Conservation (phyloP, 176 grass and related monocot genomes). For the Aegilops bicornis region DNA sequence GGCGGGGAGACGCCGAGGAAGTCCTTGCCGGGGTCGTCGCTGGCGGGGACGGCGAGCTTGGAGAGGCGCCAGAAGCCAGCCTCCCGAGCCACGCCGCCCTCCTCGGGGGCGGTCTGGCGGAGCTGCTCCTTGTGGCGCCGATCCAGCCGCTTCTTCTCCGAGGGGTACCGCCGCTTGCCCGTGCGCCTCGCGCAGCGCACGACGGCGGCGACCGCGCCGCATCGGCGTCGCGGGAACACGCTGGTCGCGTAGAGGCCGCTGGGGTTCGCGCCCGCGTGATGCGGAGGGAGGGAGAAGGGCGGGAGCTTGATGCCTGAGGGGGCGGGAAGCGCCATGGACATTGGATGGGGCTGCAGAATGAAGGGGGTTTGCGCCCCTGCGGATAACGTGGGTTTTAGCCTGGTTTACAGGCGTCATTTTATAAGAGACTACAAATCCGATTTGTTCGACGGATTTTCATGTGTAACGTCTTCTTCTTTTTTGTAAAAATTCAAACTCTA, state of each 20-base stretch:
- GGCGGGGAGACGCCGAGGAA: conserved; percentile 64
- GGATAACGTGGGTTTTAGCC: conserved; percentile 50
- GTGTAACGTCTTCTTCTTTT: neutral
- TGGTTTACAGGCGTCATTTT: neutral
- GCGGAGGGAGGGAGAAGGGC: conserved; percentile 14
- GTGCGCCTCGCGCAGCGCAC: conserved; percentile 75
- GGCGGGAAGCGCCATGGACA: conserved; percentile 39
- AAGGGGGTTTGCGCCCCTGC: neutral
- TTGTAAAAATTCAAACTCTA: neutral
- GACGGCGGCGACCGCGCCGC: neutral
- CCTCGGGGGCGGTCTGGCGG: conserved; percentile 34
- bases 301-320: conserved; percentile 14
- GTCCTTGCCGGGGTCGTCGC: conserved; percentile 91
- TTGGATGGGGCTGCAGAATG: neutral
- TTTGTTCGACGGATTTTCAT: conserved; percentile 1
- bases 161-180: conserved; percentile 88
- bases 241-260: neutral
- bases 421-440: neutral
- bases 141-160: conserved; percentile 86
- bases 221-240: conserved; percentile 28
- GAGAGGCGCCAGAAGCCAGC: conserved; percentile 82
- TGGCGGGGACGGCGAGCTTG: conserved; percentile 72
- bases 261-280: neutral
- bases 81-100: conserved; percentile 41
- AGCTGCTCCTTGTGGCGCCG: conserved; percentile 49